Base-by-base conservation (phyloP, 495 filamentous ascomycete species). In the Trichocladium uniseriatum region DNA sequence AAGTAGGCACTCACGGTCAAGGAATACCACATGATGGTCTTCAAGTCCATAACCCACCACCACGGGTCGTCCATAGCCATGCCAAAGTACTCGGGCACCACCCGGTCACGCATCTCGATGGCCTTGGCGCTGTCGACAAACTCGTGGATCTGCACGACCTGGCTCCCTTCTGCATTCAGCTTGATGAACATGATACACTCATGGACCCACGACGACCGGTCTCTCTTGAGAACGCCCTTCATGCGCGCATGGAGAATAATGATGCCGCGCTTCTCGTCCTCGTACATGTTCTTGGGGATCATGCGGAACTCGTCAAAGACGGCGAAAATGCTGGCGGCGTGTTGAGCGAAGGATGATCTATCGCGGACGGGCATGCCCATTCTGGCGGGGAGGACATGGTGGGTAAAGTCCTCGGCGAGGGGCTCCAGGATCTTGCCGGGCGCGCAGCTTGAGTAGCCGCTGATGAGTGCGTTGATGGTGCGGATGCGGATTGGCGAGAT, bases 121-220 rank as follows among this genome's bases (percentile, higher is more conserved):
- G 66, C 69, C 50, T 69, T 36, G 16, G 51, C 56, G 37, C 64
- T 68, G 28, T 71, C 69, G 18, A 70, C 69, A 49, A 69, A 71
- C 61, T 72, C 69, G 20, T 43, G 54, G 32, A 69, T 54, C 24
- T 53, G 51, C 7, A 49, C 43, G 14, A 71, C 60, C 43, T 60
- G 31, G 5, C 19, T 43, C 2, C 62, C 64, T 43, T 69, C 64
- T 0, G 49, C 45, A 5, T 52, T 56, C 15, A 71, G 32, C 20
- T 50, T 44, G 24, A 72, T 57, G 18, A 69, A 61, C 58, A 71
- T 47, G 9, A 71, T 48, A 27, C 69, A 72, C 50, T 72, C 69
- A 8, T 8, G 3, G 3, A 3, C 8, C 24, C 24, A 27, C 24
- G 4, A 8, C 8, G 24, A 4, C 8, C 8, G 4, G 24, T 27